Base-by-base conservation (phyloP, 805 yeast species). In the Candida corydali region DNA sequence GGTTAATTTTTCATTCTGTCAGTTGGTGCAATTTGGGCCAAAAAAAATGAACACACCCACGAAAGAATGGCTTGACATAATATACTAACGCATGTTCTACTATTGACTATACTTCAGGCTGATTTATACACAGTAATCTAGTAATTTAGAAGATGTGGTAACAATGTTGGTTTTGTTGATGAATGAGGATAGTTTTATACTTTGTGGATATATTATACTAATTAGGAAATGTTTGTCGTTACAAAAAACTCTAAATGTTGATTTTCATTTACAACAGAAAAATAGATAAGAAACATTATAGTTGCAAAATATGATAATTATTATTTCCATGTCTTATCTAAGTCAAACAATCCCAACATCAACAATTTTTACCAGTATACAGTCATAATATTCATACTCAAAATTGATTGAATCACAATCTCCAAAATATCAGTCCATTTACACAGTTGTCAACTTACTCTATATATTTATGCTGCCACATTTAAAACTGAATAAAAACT, bases 391-490 rank as follows among this genome's bases (percentile, higher is more conserved):
- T 20, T 9, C 7, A 7, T 7, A 20, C 23, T 20, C 23, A 9
- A 20, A 20, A 7, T 20, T 20, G 9, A 20, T 20, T 9, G 23
- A 7, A 24, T 14, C 26, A 7, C 10, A 24, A 24, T 24, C n/a
- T n/a, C n/a, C n/a, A n/a, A n/a, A n/a, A n/a, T n/a, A n/a, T n/a
- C n/a, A n/a, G n/a, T n/a, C n/a, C n/a, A 14, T 24, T 24, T 24
- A 9, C 26, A 24, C 8, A 6, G n/a, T 4, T 7, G 9, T 24
- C n/a, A 11, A 5, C 4, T 24, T 8, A 20, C 7, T 20, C 24
- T 8, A 8, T 8, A 7, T 20, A 20, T 24, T 24, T 29, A 30
- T 30, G 34, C 34, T 30, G 35, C 24, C 31, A 34, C 27, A 34
- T 25, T 22, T 26, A n/a, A 34, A 34, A 34, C 7, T 10, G 5